Percentiles rank a stretch among this genome's conserved stretches.
These are phyloP conservation scores for Fusarium bulbicola DNA, from an alignment of 2,329 filamentous ascomycete species.

Conservation along the genomic window DNA sequence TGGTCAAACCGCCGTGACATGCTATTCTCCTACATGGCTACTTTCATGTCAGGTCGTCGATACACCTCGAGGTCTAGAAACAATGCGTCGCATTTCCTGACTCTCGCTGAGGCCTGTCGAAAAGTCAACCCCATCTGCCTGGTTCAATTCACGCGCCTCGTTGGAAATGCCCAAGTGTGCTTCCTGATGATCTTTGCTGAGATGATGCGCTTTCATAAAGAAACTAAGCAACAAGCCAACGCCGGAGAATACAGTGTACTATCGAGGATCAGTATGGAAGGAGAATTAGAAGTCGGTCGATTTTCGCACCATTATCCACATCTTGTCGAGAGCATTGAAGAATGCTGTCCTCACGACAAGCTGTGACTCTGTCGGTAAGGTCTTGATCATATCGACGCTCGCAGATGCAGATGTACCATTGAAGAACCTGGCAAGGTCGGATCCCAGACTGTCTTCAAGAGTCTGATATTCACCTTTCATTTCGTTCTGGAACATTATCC, in stretches of 20 bases:
- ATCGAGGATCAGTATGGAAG: not conserved
- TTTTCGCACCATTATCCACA: constrained; percentile 44
- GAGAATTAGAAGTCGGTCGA: too few species aligned
- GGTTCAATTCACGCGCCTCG: not conserved
- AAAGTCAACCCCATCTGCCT: not conserved
- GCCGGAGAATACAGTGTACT: constrained; percentile 35
- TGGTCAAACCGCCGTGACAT: not conserved
- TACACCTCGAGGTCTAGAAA: not conserved
- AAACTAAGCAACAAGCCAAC: constrained; percentile 28
- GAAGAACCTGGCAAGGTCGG: constrained; percentile 56
- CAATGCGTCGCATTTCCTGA: not conserved
- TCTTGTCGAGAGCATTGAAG: constrained; percentile 35
- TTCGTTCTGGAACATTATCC: constrained; percentile 76
- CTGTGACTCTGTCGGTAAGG: constrained; percentile 30
- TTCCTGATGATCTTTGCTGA: constrained; percentile 35
- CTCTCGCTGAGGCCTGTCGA: not conserved
- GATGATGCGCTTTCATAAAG: constrained; percentile 35
- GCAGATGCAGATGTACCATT: constrained; percentile 65
- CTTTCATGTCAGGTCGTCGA: not conserved
- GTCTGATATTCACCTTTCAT: constrained; percentile 61
- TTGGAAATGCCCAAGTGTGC: constrained; percentile 28
- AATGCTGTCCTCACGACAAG: constrained; percentile 38
- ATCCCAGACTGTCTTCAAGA: constrained; percentile 58
- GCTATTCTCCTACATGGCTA: not conserved
- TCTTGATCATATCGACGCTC: constrained; percentile 61